Conservation (phyloP, 208 protist genomes). For the Leishmania gerbilli region DNA sequence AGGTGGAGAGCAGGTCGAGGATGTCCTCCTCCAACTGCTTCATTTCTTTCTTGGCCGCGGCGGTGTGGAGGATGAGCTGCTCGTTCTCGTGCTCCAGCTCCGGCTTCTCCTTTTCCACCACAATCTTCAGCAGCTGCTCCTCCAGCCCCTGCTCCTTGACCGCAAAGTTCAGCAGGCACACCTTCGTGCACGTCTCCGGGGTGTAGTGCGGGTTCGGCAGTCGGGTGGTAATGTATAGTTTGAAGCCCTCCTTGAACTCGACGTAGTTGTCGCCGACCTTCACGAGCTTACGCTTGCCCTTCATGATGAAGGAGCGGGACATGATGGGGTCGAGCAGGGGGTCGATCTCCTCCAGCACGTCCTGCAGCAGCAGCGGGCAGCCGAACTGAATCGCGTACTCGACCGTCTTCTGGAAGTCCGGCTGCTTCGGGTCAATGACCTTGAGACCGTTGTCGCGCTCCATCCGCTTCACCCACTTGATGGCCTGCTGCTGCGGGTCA, state of each 20-base stretch:
- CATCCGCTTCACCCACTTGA: conserved; percentile 98
- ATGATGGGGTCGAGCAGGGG: conserved; percentile 97
- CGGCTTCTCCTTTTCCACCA: conserved; percentile 97
- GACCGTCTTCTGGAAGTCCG: conserved; percentile 95
- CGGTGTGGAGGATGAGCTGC: conserved; percentile 95
- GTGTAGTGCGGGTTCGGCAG: conserved; percentile 97
- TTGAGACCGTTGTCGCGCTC: conserved; percentile 94
- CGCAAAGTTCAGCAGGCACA: conserved; percentile 98
- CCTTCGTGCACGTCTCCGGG: conserved; percentile 98
- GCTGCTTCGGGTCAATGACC: conserved; percentile 95
- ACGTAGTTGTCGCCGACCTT: conserved; percentile 98
- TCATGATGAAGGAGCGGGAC: conserved; percentile 93
- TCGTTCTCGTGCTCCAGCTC: conserved; percentile 98
- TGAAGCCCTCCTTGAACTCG: conserved; percentile 97
- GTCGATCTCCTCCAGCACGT: conserved; percentile 98
- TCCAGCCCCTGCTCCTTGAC: conserved; percentile 98
- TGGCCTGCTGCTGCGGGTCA: conserved; percentile 99
- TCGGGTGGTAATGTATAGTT: conserved; percentile 98
- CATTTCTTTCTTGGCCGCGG: conserved; percentile 93
- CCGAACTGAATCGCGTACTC: conserved; percentile 98
- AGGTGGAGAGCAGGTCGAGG: conserved; percentile 93
- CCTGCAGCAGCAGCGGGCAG: conserved; percentile 96
- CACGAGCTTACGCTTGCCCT: conserved; percentile 90
- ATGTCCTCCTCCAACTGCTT: conserved; percentile 98
- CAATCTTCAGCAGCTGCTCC: conserved; percentile 98